Evolutionary conservation across 257 asterid species (phyloP).

Genomic region (Petunia secreta): DNA sequence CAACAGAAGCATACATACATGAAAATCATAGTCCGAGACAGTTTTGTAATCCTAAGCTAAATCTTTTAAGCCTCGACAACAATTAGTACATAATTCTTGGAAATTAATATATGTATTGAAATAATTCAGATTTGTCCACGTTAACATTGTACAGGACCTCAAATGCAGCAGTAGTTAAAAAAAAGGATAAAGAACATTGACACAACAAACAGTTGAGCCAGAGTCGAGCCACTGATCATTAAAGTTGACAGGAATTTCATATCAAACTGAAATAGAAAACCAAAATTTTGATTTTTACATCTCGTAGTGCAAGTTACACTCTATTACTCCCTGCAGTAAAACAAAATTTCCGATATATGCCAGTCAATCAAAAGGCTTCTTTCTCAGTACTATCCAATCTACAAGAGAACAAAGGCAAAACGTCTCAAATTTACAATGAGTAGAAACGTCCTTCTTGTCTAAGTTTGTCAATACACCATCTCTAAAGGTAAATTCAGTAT

Average conservation of each 20-base stretch:
- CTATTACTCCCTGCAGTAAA: not conserved
- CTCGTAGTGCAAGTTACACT: conserved; percentile 7
- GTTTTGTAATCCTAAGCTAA: not conserved
- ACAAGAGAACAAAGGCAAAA: conserved; percentile 82
- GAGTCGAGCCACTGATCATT: not conserved
- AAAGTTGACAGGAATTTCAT: not conserved
- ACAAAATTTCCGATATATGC: conserved; percentile 40
- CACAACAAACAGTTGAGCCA: not conserved
- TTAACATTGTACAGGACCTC: not conserved
- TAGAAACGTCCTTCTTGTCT: conserved; percentile 43
- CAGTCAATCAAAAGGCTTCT: conserved; percentile 33
- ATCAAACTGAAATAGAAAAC: not conserved
- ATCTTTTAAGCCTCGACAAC: not conserved
- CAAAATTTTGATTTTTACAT: conserved; percentile 27
- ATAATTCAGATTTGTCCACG: not conserved
- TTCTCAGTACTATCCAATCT: conserved; percentile 65
- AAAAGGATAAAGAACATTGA: not conserved
- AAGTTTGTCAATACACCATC: conserved; percentile 61
- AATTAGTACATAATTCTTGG: not conserved
- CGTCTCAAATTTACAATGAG: conserved; percentile 78
- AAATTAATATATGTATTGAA: not conserved
- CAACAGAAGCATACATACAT: too few species aligned
- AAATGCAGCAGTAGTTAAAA: not conserved
- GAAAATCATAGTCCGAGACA: too few species aligned
- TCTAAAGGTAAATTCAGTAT: conserved; percentile 51